phyloP scores from a whole-genome alignment of 73 alveolate genomes.

The Tetrahymena borealis region DNA sequence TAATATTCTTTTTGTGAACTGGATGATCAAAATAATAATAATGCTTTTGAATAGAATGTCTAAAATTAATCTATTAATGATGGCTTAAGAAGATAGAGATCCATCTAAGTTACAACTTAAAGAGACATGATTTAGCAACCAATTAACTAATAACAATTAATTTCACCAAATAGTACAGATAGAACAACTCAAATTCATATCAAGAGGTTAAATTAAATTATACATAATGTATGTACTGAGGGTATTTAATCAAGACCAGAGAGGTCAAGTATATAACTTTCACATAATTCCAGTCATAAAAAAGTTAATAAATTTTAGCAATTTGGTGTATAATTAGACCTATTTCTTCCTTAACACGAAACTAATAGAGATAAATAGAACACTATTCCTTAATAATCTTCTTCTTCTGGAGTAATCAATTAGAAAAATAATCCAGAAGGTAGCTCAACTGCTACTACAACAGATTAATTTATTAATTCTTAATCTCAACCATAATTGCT shows the following conservation, averaged over 20 bases:
- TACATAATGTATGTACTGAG: too few species aligned
- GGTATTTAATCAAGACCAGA: too few species aligned
- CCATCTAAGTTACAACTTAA: background rate
- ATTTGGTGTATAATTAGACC: background rate
- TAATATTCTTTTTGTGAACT: background rate
- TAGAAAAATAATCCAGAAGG: background rate
- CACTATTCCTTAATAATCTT: background rate
- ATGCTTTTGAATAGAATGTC: background rate
- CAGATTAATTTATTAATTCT: background rate
- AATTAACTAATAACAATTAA: too few species aligned
- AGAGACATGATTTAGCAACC: too few species aligned
- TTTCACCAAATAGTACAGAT: too few species aligned
- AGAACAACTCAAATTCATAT: too few species aligned
- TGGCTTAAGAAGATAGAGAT: background rate
- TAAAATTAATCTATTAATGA: background rate
- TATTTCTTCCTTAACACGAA: background rate
- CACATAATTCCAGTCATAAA: too few species aligned
- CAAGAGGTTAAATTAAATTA: too few species aligned
- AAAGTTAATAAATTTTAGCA: too few species aligned
- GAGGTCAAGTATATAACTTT: too few species aligned
- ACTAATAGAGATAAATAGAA: background rate
- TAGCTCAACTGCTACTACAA: background rate
- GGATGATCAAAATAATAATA: background rate
- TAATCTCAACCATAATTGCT: background rate
- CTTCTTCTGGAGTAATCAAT: background rate